Conservation (phyloP, 2,329 filamentous ascomycete genomes). For the Beauveria australis region DNA sequence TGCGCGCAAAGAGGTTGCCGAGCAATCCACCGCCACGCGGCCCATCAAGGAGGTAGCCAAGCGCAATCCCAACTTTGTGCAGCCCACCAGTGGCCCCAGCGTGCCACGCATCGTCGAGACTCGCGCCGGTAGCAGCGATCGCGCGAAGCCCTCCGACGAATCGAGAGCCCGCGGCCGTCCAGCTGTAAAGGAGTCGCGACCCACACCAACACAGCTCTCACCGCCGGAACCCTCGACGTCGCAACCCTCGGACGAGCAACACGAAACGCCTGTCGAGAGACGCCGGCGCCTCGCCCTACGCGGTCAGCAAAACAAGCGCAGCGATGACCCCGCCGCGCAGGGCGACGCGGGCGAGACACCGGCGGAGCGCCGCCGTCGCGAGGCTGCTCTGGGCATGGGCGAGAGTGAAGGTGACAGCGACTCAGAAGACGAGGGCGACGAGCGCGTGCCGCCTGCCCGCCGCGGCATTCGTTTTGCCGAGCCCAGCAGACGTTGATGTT, state of each 20-base stretch:
- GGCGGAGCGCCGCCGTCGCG: slow-evolving; percentile 63
- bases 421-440: slow-evolving; percentile 45
- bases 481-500: slow-evolving; percentile 14
- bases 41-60: slow-evolving; percentile 43
- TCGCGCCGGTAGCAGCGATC: neutral
- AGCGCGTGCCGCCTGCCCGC: slow-evolving; percentile 41
- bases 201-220: slow-evolving; percentile 8
- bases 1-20: slow-evolving; percentile 47
- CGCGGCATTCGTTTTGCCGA: slow-evolving; percentile 57
- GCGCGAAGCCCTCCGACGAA: neutral
- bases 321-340: neutral
- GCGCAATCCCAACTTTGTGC: neutral
- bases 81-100: neutral
- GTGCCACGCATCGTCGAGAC: slow-evolving; percentile 11
- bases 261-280: slow-evolving; percentile 63
- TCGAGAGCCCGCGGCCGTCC: slow-evolving; percentile 6
- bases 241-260: slow-evolving; percentile 10
- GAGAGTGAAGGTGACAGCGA: slow-evolving; percentile 39
- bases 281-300: slow-evolving; percentile 53
- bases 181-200: neutral
- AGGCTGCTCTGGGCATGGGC: slow-evolving; percentile 62
- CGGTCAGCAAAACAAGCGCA: slow-evolving; percentile 12
- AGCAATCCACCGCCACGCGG: slow-evolving; percentile 39
- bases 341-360: slow-evolving; percentile 56
- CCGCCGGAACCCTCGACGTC: slow-evolving; percentile 13